A percentile compares a stretch with the other conserved stretches of the same genome.
Conservation (phyloP, 2,329 filamentous ascomycete genomes). For the Apiospora kogelbergensis region DNA sequence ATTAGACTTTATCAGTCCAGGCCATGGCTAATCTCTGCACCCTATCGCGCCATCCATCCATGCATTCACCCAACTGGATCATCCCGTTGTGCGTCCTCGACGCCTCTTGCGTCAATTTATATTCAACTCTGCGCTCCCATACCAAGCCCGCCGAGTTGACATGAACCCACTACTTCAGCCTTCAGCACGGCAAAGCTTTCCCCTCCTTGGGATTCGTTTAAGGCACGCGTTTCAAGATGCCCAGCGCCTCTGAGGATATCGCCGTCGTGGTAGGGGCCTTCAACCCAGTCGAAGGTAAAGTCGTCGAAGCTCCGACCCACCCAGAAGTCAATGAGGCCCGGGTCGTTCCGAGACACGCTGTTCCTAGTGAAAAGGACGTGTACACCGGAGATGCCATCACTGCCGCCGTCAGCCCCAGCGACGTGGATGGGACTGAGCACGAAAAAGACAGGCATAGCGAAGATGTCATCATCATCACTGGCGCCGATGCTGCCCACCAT, state of each 20-base stretch:
- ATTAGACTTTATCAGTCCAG: not conserved
- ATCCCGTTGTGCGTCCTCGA: not conserved
- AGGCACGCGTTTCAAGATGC: not conserved
- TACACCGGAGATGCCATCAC: constrained; percentile 23
- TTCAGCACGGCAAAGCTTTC: not conserved
- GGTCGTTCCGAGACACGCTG: constrained; percentile 10
- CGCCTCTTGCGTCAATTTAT: not conserved
- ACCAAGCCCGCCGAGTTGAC: not conserved
- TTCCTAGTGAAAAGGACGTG: constrained; percentile 15
- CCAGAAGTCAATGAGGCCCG: constrained; percentile 32
- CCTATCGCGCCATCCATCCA: not conserved
- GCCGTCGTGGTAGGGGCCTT: constrained; percentile 26
- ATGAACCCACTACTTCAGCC: not conserved
- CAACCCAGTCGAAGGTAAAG: constrained; percentile 31
- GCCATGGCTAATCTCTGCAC: not conserved
- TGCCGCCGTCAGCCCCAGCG: constrained; percentile 16
- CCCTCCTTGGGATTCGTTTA: not conserved
- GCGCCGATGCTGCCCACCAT: constrained; percentile 48
- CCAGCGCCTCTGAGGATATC: constrained; percentile 14
- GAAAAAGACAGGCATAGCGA: constrained; percentile 30
- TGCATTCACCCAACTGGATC: not conserved
- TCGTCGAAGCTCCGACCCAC: constrained; percentile 29
- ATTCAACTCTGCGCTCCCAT: not conserved
- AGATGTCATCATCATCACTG: constrained; percentile 50
- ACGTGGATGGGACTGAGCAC: constrained; percentile 27